These are phyloP conservation scores for Linum lewisii DNA, from an alignment of 345 rosid genomes.

Conservation along the genomic window DNA sequence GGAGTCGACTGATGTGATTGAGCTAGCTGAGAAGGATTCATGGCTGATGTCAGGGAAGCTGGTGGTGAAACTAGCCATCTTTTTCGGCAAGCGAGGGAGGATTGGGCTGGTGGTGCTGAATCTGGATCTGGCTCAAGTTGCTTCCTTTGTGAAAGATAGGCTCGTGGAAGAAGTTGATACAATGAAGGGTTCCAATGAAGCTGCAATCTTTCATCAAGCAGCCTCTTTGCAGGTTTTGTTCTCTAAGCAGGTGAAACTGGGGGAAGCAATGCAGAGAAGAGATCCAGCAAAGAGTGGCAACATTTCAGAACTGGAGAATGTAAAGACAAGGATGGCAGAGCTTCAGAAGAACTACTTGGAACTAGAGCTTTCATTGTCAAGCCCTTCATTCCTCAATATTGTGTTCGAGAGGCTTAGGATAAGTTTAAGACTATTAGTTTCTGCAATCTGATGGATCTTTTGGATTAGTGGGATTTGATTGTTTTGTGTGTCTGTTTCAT, in stretches of 20 bases:
- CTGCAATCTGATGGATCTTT: too few species aligned
- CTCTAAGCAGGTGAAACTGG: slow-evolving; percentile 77
- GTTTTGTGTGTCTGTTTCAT: slow-evolving; percentile 17
- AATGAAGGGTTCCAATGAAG: too few species aligned
- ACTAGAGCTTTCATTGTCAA: slow-evolving; percentile 88
- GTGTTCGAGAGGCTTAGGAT: slow-evolving; percentile 99
- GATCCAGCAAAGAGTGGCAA: slow-evolving; percentile 28
- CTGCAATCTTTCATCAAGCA: neutral
- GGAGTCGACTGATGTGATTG: slow-evolving; percentile 66
- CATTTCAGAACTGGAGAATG: slow-evolving; percentile 41
- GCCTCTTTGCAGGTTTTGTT: slow-evolving; percentile 47
- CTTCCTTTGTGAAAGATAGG: slow-evolving; percentile 81
- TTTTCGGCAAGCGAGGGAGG: slow-evolving; percentile 94
- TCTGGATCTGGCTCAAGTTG: slow-evolving; percentile 93
- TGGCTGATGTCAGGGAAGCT: slow-evolving; percentile 84
- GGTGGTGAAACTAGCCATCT: slow-evolving; percentile 97
- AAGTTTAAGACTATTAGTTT: slow-evolving; percentile 54
- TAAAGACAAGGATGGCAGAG: slow-evolving; percentile 49
- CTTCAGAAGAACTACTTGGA: slow-evolving; percentile 55
- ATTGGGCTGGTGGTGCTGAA: slow-evolving; percentile 88
- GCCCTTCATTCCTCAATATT: slow-evolving; percentile 72
- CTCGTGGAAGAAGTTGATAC: slow-evolving; percentile 90
- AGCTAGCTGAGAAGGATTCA: slow-evolving; percentile 62
- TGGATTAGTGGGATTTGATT: too few species aligned
- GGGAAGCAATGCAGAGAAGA: slow-evolving; percentile 51